Percentiles rank a stretch among this genome's conserved stretches.
These are phyloP conservation scores for Barnettozyma botsteinii DNA, from an alignment of 805 yeast species.

Conservation along the genomic window DNA sequence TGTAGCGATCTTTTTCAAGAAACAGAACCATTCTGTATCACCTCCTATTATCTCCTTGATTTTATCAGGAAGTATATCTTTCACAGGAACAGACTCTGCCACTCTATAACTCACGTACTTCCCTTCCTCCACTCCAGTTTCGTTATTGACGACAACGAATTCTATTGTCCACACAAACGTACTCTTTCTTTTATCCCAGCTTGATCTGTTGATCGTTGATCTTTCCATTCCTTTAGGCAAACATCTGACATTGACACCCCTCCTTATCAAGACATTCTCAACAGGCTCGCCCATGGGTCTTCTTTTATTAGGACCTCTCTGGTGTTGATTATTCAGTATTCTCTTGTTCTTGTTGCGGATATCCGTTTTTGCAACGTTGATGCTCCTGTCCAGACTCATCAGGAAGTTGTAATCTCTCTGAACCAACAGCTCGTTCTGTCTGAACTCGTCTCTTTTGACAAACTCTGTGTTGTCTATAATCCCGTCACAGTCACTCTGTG, in stretches of 20 bases:
- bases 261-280: conserved; percentile 32
- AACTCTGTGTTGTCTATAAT: conserved; percentile 54
- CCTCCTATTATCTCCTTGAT: conserved; percentile 14
- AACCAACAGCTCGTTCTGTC: conserved; percentile 32
- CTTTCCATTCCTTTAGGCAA: conserved; percentile 76
- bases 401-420: conserved; percentile 84
- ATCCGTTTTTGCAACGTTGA: conserved; percentile 56
- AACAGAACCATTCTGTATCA: conserved; percentile 18
- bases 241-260: conserved; percentile 61
- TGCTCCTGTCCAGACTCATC: conserved; percentile 48
- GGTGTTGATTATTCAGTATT: conserved; percentile 26
- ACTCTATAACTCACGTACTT: conserved; percentile 34
- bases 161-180: conserved; percentile 77
- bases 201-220: conserved; percentile 54
- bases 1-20: conserved; percentile 27
- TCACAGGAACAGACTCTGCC: conserved; percentile 27
- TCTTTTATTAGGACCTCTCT: conserved; percentile 7
- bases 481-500: conserved; percentile 60
- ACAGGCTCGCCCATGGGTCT: conserved; percentile 6
- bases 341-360: conserved; percentile 38
- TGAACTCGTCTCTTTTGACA: conserved; percentile 42
- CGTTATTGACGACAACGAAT: conserved; percentile 44
- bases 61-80: conserved; percentile 28
- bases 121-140: conserved; percentile 22
- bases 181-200: conserved; percentile 58